Evolutionary conservation across 73 alveolate species (phyloP).

Genomic region (Effrenium voratum): DNA sequence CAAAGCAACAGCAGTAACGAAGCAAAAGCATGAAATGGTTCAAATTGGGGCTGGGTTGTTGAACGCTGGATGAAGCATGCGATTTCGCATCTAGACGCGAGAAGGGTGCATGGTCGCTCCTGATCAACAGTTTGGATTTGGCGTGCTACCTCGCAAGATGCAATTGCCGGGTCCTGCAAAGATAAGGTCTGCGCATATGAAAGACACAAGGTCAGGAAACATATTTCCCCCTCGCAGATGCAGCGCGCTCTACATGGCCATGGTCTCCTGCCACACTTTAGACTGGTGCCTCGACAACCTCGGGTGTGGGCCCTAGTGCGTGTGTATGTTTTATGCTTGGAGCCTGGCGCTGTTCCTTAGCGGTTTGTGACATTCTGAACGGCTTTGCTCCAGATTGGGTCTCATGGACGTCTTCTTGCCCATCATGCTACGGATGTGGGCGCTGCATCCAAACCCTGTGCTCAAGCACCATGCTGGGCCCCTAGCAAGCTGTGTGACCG

Average conservation of each 20-base stretch:
- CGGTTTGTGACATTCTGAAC: not conserved
- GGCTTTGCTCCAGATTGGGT: not conserved
- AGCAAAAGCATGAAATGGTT: too few species aligned
- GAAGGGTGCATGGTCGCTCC: too few species aligned
- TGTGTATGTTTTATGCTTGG: not conserved
- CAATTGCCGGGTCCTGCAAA: too few species aligned
- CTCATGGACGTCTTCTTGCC: slow-evolving; percentile 68
- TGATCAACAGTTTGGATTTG: too few species aligned
- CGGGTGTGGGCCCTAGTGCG: slow-evolving; percentile 33
- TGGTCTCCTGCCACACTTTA: slow-evolving; percentile 65
- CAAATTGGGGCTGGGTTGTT: too few species aligned
- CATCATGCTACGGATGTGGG: slow-evolving; percentile 76
- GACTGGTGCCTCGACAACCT: slow-evolving; percentile 52
- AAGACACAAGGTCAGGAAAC: not conserved
- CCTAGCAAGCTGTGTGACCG: not conserved
- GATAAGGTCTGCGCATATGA: too few species aligned
- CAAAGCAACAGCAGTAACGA: too few species aligned
- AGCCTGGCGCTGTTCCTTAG: not conserved
- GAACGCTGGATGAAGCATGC: too few species aligned
- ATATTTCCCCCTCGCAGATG: not conserved
- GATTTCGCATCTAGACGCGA: too few species aligned
- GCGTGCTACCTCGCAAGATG: too few species aligned
- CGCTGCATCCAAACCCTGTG: slow-evolving; percentile 52
- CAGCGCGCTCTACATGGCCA: slow-evolving; percentile 45
- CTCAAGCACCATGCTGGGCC: slow-evolving; percentile 16